Evolutionary conservation across 2,329 filamentous ascomycete genomes (phyloP).

Genomic region (Penicillium sp.): DNA sequence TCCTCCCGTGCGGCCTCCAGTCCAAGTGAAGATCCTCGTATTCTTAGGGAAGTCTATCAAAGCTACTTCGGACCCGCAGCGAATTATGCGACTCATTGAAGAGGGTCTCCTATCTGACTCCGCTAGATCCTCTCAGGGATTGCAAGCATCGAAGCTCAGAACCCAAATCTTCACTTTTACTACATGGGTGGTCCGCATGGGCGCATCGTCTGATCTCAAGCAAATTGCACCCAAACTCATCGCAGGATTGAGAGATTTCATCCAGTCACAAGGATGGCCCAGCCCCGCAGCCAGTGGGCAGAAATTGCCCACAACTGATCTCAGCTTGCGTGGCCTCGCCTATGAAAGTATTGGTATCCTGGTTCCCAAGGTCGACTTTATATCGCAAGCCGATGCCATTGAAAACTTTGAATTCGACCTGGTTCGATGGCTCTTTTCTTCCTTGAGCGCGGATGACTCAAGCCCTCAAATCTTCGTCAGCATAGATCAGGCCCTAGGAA

Average conservation of each 20-base stretch:
- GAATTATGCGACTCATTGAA: conserved; percentile 68
- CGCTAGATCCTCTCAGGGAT: conserved; percentile 52
- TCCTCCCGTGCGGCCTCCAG: conserved; percentile 59
- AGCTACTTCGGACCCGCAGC: conserved; percentile 67
- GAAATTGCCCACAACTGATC: conserved; percentile 58
- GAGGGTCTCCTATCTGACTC: conserved; percentile 56
- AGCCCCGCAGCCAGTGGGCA: conserved; percentile 53
- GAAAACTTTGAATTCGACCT: conserved; percentile 51
- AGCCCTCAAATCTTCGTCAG: conserved; percentile 74
- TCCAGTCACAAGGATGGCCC: conserved; percentile 83
- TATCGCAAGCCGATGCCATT: conserved; percentile 30
- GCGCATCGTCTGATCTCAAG: conserved; percentile 59
- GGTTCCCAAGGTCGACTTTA: conserved; percentile 51
- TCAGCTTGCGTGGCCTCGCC: conserved; percentile 71
- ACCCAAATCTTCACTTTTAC: conserved; percentile 82
- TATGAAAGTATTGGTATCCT: conserved; percentile 90
- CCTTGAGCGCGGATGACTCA: conserved; percentile 75
- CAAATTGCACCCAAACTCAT: conserved; percentile 69
- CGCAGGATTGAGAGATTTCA: conserved; percentile 67
- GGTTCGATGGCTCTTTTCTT: conserved; percentile 77
- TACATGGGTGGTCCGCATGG: conserved; percentile 79
- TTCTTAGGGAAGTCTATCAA: conserved; percentile 73
- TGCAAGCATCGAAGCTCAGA: conserved; percentile 77
- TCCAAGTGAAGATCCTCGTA: conserved; percentile 73
- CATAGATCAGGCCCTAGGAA: conserved; percentile 84